Percentiles rank a stretch among this genome's conserved stretches.
Evolutionary conservation across 192 early-diverging fungal genomes (phyloP).

Genomic region (Coemansia sp.): DNA sequence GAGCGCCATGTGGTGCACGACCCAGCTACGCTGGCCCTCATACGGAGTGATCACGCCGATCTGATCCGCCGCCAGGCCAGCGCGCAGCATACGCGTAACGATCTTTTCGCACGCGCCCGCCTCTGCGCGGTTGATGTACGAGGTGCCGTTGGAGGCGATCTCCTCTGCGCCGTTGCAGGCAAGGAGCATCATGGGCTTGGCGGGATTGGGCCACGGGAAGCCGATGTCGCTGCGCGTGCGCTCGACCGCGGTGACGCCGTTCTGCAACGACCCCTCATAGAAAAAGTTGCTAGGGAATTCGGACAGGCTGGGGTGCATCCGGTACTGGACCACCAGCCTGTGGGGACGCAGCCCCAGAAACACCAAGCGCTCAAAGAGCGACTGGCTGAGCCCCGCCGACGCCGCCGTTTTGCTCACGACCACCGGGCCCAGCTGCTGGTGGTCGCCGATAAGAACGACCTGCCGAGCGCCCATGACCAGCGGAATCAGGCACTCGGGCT

Average conservation of each 20-base stretch:
- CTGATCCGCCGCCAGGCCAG: slow-evolving; percentile 79
- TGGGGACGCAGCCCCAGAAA: slow-evolving; percentile 89
- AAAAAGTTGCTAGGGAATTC: slow-evolving; percentile 99
- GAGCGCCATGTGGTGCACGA: slow-evolving; percentile 95
- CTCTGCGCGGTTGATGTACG: slow-evolving; percentile 96
- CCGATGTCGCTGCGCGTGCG: slow-evolving; percentile 82
- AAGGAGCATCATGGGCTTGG: slow-evolving; percentile 93
- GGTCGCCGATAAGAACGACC: slow-evolving; percentile 96
- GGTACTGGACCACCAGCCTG: slow-evolving; percentile 96
- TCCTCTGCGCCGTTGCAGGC: slow-evolving; percentile 93
- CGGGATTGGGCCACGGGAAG: slow-evolving; percentile 95
- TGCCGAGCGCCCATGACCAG: slow-evolving; percentile 95
- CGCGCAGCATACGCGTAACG: slow-evolving; percentile 89
- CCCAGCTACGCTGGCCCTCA: slow-evolving; percentile 94
- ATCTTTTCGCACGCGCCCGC: slow-evolving; percentile 96
- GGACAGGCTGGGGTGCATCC: slow-evolving; percentile 98
- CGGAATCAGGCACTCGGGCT: slow-evolving; percentile 98
- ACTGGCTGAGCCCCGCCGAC: slow-evolving; percentile 89
- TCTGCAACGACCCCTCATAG: slow-evolving; percentile 97
- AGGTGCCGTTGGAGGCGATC: slow-evolving; percentile 94
- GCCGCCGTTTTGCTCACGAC: slow-evolving; percentile 97
- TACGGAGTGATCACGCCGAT: slow-evolving; percentile 99
- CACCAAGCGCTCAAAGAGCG: slow-evolving; percentile 94
- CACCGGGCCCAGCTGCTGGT: slow-evolving; percentile 98
- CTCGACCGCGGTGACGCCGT: slow-evolving; percentile 92